phyloP scores from a whole-genome alignment of 768 basidiomycete species.

The Kwoniella heveanensis region DNA sequence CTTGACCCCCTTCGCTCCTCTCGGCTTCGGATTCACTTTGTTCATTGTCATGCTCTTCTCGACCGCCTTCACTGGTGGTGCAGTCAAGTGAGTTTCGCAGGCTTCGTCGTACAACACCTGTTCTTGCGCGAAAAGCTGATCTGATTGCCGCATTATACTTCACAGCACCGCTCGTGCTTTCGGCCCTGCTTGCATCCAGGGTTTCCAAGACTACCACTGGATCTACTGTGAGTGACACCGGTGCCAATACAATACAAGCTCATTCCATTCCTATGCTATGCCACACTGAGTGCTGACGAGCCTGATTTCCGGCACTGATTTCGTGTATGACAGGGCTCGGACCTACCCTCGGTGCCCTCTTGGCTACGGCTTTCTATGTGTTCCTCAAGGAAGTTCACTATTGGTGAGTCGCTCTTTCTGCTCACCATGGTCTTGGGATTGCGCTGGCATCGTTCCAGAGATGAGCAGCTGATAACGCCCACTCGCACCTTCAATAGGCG shows the following conservation, averaged over 20 bases:
- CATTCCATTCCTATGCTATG: too few species aligned
- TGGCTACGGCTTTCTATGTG: conserved; percentile 65
- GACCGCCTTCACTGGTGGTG: conserved; percentile 49
- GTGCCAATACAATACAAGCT: too few species aligned
- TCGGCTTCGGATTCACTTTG: conserved; percentile 50
- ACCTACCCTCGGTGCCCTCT: conserved; percentile 67
- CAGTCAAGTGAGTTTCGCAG: conserved; percentile 50
- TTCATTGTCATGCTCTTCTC: conserved; percentile 51
- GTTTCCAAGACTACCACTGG: conserved; percentile 49
- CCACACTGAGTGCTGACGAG: background rate
- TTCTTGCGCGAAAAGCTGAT: conserved; percentile 21
- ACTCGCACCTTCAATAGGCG: conserved; percentile 13
- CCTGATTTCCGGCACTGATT: too few species aligned
- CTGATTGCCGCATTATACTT: too few species aligned
- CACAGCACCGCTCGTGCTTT: conserved; percentile 52
- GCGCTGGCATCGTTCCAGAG: too few species aligned
- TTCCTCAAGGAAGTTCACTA: conserved; percentile 60
- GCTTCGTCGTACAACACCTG: background rate
- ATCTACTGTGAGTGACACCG: conserved; percentile 40
- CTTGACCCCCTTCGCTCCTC: conserved; percentile 48
- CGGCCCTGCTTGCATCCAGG: conserved; percentile 46
- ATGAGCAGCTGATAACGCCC: too few species aligned
- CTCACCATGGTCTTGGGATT: background rate
- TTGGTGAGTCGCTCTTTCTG: conserved; percentile 33
- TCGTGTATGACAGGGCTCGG: conserved; percentile 65